Base-by-base conservation (phyloP, 345 rosid genomes). In the Citrus unshiu region DNA sequence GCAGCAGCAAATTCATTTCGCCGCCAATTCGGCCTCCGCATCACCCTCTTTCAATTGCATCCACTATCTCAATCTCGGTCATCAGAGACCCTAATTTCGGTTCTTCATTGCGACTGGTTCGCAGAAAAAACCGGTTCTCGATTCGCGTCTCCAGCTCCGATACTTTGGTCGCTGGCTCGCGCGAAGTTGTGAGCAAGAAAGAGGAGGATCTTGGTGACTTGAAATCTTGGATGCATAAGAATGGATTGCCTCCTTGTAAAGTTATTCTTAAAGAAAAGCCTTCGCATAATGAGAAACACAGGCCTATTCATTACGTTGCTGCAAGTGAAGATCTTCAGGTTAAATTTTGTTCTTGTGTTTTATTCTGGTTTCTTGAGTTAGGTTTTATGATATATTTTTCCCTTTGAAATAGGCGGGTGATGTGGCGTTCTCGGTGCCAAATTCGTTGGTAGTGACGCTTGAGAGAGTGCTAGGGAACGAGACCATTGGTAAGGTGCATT, bases 401-500 rank as follows among this genome's bases (percentile, higher is more conserved):
- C 58, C 24, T 57, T 77, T 68, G 43, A 59, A 78, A 43, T 86
- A 93, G 98, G 92, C 84, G 19, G 98, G 96, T 25, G 99, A 91
- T 75, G 95, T 90, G 67, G 98, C 91, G 8, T 91, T 93, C 83
- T 95, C 93, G 12, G 97, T 95, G 78, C 97, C 97, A 24, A 85
- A 91, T 81, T 89, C 97, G 10, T 81, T 95, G 84, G 93, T 95
- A 40, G 99, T 93, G 79, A 95, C 99, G 27, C 93, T 95, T 3
- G 99, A 93, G 83, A 90, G 99, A 89, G 99, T 95, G 5, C 72
- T 95, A 81, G 99, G 99, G 68, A 95, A 95, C 75, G 97, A 95
- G 91, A 90, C 91, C 77, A 82, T 95, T 74, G 99, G 99, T 95
- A 93, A 83, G 83, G 82, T 83, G 82, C 85, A 70, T 59, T 81